Base-by-base conservation (phyloP, 257 asterid species). In the Prunella vulgaris region DNA sequence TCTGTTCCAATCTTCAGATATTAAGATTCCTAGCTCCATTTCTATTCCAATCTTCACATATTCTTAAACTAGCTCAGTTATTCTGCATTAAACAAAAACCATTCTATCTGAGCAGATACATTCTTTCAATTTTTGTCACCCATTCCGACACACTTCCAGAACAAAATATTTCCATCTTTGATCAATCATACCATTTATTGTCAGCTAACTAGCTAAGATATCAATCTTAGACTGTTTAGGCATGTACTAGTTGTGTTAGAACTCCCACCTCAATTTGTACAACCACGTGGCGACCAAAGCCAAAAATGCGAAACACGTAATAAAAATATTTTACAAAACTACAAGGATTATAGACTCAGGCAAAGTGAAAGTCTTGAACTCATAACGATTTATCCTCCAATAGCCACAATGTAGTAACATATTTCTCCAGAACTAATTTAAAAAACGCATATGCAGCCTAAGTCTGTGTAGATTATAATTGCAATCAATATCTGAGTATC, bases 51-150 rank as follows among this genome's bases (percentile, higher is more conserved):
- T 12, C 48, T 40, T 40, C 46, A 38, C 32, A 44, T 22, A 38
- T 37, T 24, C 27, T 38, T 58, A 18, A 40, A 5, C 30, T 42
- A 22, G 15, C 12, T 35, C 9, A 15, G 32, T 22, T 49, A 30
- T 17, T 24, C 9, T 24, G 32, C 28, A 27, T 17, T 37, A 38
- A 56, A 9, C 10, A 42, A 9, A 30, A 53, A 40, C 53, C 56
- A 64, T 51, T 21, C 74, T 38, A 64, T 10, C 51, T 13, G 52
- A 60, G 44, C 18, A 49, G 35, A 25, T 33, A 51, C 17, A 35
- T 3, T 59, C 70, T 68, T 56, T 64, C 44, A 49, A 20, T 15
- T 10, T 68, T 59, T 60, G 4, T 42, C 69, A 35, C n/a, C 67
- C 17, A 67, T 14, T 33, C 42, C 51, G 15, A 64, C 18, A 10